Evolutionary conservation across 306 rosid genomes (phyloP), one percentile per base, ranked within the genome.

Genomic region (Canavalia ensiformis): DNA sequence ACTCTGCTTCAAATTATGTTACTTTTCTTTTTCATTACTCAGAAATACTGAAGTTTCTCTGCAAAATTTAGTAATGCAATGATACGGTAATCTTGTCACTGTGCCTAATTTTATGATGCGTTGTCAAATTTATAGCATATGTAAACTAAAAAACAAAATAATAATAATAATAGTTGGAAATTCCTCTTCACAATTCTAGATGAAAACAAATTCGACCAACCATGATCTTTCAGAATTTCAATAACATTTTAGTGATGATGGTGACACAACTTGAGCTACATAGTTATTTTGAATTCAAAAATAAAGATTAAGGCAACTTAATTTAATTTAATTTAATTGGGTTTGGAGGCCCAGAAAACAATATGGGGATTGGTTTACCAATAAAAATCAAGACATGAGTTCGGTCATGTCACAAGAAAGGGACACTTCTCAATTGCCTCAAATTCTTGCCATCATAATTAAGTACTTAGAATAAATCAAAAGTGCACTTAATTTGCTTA

Each of bases 341-440:
- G 45, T 39, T 55, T 50, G 35, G 7, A 65, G 73, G 73, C 39
- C 63, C 57, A 12, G 18, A 51, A 76, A 71, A 78, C 25, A 18
- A 46, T 11, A 35, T n/a, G 55, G 39, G 63, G 74, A 29, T 58
- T 29, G 39, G 13, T n/a, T 51, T n/a, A 30, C 54, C 63, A 76
- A 34, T 58, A 55, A 44, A 42, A 2, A 80, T 49, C 58, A 77
- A 49, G 41, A 74, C 13, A 55, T 10, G 63, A 31, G 68, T 31
- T 37, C 9, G 56, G 71, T 82, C 70, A 52, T 52, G 59, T 42
- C 51, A 42, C 41, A 49, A 74, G 78, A 80, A 80, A 68, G 74
- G 5, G 84, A n/a, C 74, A 76, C 44, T 51, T 64, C 69, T 81
- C 78, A 60, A 18, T 5, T 54, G 52, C 79, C 79, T 70, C 35